Evolutionary conservation across 2,329 filamentous ascomycete genomes (phyloP).

Genomic region (Blastomyces silverae): DNA sequence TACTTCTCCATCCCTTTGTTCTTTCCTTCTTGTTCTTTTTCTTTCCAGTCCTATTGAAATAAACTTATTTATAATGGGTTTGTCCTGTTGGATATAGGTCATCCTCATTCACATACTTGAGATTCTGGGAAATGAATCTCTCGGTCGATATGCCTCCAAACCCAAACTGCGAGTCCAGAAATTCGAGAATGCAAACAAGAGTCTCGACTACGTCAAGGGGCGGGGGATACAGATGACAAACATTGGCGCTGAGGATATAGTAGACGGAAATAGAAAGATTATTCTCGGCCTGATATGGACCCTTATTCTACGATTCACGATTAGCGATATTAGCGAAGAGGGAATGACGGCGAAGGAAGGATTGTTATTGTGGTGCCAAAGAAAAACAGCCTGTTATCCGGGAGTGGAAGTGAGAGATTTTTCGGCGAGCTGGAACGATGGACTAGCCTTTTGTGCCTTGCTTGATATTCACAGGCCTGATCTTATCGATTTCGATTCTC

Average conservation of each 20-base stretch:
- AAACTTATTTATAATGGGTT: background rate
- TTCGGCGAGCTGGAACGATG: conserved; percentile 93
- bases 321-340: conserved; percentile 97
- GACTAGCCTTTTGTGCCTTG: conserved; percentile 89
- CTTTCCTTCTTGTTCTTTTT: conserved; percentile 2
- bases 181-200: conserved; percentile 97
- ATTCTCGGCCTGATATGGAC: conserved; percentile 98
- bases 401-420: conserved; percentile 95
- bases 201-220: conserved; percentile 85
- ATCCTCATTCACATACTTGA: conserved; percentile 95
- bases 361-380: conserved; percentile 89
- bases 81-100: conserved; percentile 50
- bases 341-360: conserved; percentile 97
- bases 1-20: background rate
- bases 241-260: conserved; percentile 95
- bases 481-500: conserved; percentile 88
- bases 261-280: conserved; percentile 96
- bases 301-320: conserved; percentile 93
- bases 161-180: conserved; percentile 93
- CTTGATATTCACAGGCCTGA: conserved; percentile 96
- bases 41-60: background rate
- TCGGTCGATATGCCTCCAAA: conserved; percentile 93
- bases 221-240: conserved; percentile 96
- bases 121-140: conserved; percentile 86
- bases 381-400: conserved; percentile 97